These are phyloP conservation scores for Chlorella sp. DNA, from an alignment of 139 green algal species.

Conservation along the genomic window DNA sequence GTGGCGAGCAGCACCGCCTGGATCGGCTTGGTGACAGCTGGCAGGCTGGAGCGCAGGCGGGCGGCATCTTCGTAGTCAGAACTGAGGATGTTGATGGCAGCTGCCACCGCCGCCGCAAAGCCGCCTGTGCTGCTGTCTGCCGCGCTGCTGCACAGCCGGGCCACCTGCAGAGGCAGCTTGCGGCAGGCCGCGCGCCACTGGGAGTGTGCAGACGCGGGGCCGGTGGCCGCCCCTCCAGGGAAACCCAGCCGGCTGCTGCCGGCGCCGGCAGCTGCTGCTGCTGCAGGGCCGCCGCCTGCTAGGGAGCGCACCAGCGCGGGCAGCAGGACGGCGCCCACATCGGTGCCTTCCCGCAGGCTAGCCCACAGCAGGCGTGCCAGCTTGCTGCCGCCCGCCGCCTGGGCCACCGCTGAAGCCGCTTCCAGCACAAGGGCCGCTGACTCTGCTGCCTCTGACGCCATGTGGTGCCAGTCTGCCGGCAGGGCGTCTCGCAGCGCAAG, in stretches of 20 bases:
- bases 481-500: background rate
- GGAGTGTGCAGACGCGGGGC: background rate
- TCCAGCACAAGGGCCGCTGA: background rate
- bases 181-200: slow-evolving; percentile 14
- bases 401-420: background rate
- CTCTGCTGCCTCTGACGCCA: background rate
- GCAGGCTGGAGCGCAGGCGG: slow-evolving; percentile 2
- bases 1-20: background rate
- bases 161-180: slow-evolving; percentile 24
- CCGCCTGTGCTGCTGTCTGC: background rate
- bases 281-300: background rate
- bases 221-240: background rate
- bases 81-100: background rate
- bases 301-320: slow-evolving; percentile 15
- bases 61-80: background rate
- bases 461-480: background rate
- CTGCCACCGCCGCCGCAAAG: background rate
- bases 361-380: slow-evolving; percentile 18
- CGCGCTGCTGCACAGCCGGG: background rate
- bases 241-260: background rate
- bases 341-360: slow-evolving; percentile 8
- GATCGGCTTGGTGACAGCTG: background rate
- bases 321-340: background rate
- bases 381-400: slow-evolving; percentile 3
- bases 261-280: background rate